Base-by-base conservation (phyloP, 129 eudicot species). In the Chrysanthemum lavandulifolium region DNA sequence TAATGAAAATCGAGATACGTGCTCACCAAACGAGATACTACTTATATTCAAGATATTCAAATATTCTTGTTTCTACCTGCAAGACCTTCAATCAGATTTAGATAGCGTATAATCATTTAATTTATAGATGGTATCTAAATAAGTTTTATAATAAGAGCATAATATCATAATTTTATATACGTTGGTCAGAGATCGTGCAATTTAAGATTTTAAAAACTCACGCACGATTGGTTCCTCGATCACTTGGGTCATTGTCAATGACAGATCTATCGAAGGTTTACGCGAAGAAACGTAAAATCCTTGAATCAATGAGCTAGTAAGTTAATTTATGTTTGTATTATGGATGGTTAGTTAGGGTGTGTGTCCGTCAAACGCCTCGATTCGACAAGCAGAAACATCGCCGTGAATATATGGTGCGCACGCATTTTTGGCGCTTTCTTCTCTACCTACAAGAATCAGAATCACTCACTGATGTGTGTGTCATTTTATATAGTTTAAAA, bases 341-440 rank as follows among this genome's bases (percentile, higher is more conserved):
- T 40, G 47, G 47, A 40, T 40, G 43, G 36, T 31, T 31, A 6
- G 47, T 40, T 40, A 40, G 47, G 47, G 47, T 40, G 2, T 40
- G 47, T 40, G 81, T 23, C 76, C 71, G 61, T 77, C 59, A 43
- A 69, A 40, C 54, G 53, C 50, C 51, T 54, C 76, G 23, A 70
- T 62, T 53, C 72, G 72, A 78, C 76, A 77, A 18, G 36, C 76
- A 70, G 29, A 29, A 77, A 69, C 76, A 69, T 52, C 81, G 65
- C 13, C 76, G 65, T 55, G 80, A 76, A 68, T 68, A 69, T 76
- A 48, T 48, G 54, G 51, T 45, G 9, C 61, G 16, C 73, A 25
- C 67, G 59, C 64, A 36, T 55, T 56, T 45, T 75, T 75, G 69
- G 78, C 53, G 52, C 68, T 31, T 58, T 49, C 47, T 40, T 40